Conservation (phyloP, 2,329 filamentous ascomycete genomes). For the Pseudogymnoascus pannorum region DNA sequence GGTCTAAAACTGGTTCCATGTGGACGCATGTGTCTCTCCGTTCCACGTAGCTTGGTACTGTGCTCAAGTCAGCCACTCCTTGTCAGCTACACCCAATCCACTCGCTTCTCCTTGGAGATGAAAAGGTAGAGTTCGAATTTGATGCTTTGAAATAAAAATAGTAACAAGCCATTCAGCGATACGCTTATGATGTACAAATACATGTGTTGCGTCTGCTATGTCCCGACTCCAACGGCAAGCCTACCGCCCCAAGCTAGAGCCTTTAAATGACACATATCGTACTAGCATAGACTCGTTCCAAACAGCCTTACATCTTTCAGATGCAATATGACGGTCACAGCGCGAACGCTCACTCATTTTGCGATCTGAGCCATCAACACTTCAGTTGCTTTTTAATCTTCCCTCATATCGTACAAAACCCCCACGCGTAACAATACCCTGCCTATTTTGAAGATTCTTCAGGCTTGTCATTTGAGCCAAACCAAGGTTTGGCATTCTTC, state of each 20-base stretch:
- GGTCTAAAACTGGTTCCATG: background rate
- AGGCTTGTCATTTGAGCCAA: constrained; percentile 11
- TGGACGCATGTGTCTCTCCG: background rate
- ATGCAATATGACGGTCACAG: background rate
- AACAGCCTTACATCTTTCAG: background rate
- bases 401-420: background rate
- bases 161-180: background rate
- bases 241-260: background rate
- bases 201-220: background rate
- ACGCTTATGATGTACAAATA: background rate
- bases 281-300: background rate
- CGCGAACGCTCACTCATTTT: background rate
- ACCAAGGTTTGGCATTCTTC: constrained; percentile 27
- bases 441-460: background rate
- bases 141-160: background rate
- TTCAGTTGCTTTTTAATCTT: background rate
- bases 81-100: background rate
- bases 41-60: background rate
- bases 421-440: background rate
- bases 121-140: background rate
- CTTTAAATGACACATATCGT: background rate
- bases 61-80: background rate
- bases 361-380: background rate
- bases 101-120: background rate
- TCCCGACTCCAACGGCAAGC: background rate